Evolutionary conservation across 1,284 basidiomycete species (phyloP).

Genomic region (Ceratobasidium sp.): DNA sequence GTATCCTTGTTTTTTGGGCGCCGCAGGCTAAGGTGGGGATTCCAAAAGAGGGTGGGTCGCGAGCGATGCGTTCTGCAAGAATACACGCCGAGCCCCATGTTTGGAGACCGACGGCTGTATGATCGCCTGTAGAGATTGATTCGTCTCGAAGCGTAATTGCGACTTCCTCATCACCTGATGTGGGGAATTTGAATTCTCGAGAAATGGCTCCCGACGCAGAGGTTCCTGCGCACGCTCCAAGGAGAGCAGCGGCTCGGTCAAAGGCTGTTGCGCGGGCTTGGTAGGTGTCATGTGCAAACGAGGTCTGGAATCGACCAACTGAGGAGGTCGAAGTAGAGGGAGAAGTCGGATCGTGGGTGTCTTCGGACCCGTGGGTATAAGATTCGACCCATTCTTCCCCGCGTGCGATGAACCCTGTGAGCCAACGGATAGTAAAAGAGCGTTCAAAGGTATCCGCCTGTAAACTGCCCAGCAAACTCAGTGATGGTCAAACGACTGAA

Average conservation of each 20-base stretch:
- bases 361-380: conserved; percentile 46
- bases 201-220: conserved; percentile 56
- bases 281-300: conserved; percentile 8
- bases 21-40: conserved; percentile 34
- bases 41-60: conserved; percentile 63
- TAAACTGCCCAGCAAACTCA: conserved; percentile 1
- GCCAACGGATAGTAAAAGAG: conserved; percentile 70
- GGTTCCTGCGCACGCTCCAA: conserved; percentile 60
- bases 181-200: conserved; percentile 62
- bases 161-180: conserved; percentile 42
- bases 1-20: conserved; percentile 56
- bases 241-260: conserved; percentile 67
- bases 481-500: not conserved
- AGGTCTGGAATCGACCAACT: not conserved
- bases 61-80: conserved; percentile 75
- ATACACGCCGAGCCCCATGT: conserved; percentile 91
- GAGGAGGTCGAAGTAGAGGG: not conserved
- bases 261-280: conserved; percentile 53
- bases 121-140: conserved; percentile 75
- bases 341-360: conserved; percentile 44
- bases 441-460: conserved; percentile 70
- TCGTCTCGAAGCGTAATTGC: conserved; percentile 70
- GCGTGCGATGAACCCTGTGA: conserved; percentile 66
- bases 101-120: conserved; percentile 77
- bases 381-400: conserved; percentile 58